Base-by-base conservation (phyloP, 768 basidiomycete species). In the Chalciporus pseudorubinellus region DNA sequence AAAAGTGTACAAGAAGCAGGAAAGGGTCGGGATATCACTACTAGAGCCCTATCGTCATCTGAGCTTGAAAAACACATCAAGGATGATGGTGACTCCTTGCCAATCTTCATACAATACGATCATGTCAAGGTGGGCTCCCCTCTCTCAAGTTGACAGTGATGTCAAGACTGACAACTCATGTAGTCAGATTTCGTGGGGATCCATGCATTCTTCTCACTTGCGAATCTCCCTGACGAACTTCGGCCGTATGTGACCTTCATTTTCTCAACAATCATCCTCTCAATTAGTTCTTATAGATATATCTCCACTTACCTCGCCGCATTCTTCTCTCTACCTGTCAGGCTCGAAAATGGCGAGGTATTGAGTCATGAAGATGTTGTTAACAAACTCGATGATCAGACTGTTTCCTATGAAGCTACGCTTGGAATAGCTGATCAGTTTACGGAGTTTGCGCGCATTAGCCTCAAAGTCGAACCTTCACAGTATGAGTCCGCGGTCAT, bases 21-120 rank as follows among this genome's bases (percentile, higher is more conserved):
- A 36, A 69, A 65, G 36, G 80, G 80, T 13, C 72, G 81, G 42
- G 63, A 65, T 21, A 56, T 59, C 19, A 29, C 66, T 42, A 59
- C 68, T 41, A 53, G 55, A 11, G 48, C 66, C 13, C 55, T 64
- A 4, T 70, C 71, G 39, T 69, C 72, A 31, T 70, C 72, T 7
- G 73, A 75, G 7, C 74, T 97, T 19, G 74, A 78, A 50, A 74
- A 74, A 51, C 81, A 89, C 61, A 74, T 99, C 21, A 75, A 81
- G 46, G 65, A 72, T 3, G 93, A 97, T 58, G 87, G 85, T 3
- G 64, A 75, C 2, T 65, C 78, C 3, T 65, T 95, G 29, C 84
- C 95, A 6, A 95, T 93, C 72, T 95, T 94, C 65, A 82, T 95
- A 10, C 87, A 97, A 63, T 99, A 92, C 62, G 89, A 97, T 60